These are phyloP conservation scores for Hamamelis virginiana DNA, from an alignment of 164 flowering plant species.

Conservation along the genomic window DNA sequence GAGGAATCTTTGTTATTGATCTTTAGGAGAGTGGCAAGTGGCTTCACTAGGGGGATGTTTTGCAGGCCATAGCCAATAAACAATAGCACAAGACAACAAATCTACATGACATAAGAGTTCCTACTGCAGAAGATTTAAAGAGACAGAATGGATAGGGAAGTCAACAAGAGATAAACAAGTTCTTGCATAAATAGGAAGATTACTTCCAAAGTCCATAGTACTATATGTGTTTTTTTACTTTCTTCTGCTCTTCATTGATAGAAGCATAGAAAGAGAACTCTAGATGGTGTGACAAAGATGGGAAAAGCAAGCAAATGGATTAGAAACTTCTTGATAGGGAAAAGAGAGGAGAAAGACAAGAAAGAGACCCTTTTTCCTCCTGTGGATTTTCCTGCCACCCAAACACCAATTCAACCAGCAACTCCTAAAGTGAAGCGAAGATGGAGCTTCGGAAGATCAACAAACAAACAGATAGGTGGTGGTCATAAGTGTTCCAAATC, in stretches of 20 bases:
- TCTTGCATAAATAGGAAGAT: background rate
- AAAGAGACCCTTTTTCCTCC: conserved; percentile 1
- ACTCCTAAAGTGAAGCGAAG: conserved; percentile 25
- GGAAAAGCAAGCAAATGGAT: conserved; percentile 78
- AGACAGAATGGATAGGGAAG: background rate
- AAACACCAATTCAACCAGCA: background rate
- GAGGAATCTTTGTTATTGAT: conserved; percentile 1
- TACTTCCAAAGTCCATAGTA: background rate
- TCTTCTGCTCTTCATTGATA: background rate
- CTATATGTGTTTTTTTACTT: background rate
- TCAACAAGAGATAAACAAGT: background rate
- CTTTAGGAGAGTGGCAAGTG: conserved; percentile 39
- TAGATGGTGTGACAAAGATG: conserved; percentile 38
- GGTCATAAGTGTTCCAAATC: conserved; percentile 24
- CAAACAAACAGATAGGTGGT: conserved; percentile 7
- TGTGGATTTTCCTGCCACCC: conserved; percentile 3
- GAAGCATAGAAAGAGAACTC: too few relatives aligned
- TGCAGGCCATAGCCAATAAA: conserved; percentile 43
- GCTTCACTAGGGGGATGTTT: conserved; percentile 21
- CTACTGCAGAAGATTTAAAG: background rate
- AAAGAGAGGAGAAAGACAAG: conserved; percentile 30
- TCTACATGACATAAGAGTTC: background rate
- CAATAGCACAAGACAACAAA: conserved; percentile 6
- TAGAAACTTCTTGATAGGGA: conserved; percentile 45
- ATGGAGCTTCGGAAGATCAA: conserved; percentile 44